phyloP scores from a whole-genome alignment of 2,329 filamentous ascomycete genomes.

The Ceratocystis lukuohia region DNA sequence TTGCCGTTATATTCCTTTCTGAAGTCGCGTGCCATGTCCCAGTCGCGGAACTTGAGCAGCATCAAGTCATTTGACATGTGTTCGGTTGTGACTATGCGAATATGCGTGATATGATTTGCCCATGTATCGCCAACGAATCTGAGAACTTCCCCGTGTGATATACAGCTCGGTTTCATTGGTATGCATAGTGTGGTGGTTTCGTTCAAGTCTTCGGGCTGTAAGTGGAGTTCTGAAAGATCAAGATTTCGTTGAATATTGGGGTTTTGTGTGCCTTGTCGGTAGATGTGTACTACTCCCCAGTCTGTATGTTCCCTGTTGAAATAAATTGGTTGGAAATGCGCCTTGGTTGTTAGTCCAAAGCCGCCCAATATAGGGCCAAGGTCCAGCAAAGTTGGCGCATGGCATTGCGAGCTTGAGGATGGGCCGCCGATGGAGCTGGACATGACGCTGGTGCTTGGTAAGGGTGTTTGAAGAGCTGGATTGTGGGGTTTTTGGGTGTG shows the following conservation, averaged over 20 bases:
- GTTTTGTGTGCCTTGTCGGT: slow-evolving; percentile 69
- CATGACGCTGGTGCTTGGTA: background rate
- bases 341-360: slow-evolving; percentile 67
- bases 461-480: background rate
- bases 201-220: slow-evolving; percentile 39
- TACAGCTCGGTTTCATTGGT: slow-evolving; percentile 84
- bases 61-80: slow-evolving; percentile 87
- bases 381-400: slow-evolving; percentile 34
- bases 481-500: no score
- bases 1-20: slow-evolving; percentile 81
- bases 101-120: slow-evolving; percentile 76
- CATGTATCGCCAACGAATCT: slow-evolving; percentile 85
- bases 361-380: slow-evolving; percentile 42
- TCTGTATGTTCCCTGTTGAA: slow-evolving; percentile 63
- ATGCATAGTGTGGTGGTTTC: slow-evolving; percentile 77
- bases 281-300: slow-evolving; percentile 90
- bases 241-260: slow-evolving; percentile 26
- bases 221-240: slow-evolving; percentile 2
- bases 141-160: slow-evolving; percentile 79
- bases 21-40: slow-evolving; percentile 63
- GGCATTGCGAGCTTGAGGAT: slow-evolving; percentile 28
- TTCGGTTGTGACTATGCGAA: slow-evolving; percentile 83
- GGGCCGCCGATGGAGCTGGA: slow-evolving; percentile 21
- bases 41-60: slow-evolving; percentile 79
- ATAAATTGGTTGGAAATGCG: slow-evolving; percentile 58